Evolutionary conservation across 805 yeast genomes (phyloP).

Genomic region (Yarrowia sp.): DNA sequence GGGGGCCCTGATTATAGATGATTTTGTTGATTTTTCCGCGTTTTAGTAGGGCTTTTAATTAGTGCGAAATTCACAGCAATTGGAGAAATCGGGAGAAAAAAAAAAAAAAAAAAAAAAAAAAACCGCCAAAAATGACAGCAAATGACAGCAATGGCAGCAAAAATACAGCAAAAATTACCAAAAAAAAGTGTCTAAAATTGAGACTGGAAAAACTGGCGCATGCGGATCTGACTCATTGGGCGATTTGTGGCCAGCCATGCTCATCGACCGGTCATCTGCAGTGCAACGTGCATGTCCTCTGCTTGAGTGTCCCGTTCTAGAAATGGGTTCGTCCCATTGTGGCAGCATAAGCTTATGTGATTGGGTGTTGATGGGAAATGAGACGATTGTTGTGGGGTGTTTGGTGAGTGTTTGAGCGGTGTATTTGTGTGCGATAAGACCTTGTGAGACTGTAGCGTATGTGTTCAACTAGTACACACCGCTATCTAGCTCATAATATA

Average conservation of each 20-base stretch:
- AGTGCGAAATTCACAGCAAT: no score
- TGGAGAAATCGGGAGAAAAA: no score
- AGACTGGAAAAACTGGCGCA: no score
- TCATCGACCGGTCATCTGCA: neutral
- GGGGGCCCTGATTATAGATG: neutral
- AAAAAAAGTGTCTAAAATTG: no score
- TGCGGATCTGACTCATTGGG: neutral
- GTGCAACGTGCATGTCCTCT: neutral
- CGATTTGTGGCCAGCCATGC: neutral
- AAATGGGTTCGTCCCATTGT: slow-evolving; percentile 22
- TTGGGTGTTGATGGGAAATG: neutral
- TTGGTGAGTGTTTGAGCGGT: neutral
- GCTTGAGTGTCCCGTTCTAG: slow-evolving; percentile 17
- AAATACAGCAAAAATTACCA: no score
- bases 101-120: no score
- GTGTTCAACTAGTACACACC: no score
- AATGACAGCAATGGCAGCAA: no score
- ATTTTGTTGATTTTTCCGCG: neutral
- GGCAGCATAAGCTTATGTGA: slow-evolving; percentile 16
- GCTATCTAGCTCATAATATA: no score
- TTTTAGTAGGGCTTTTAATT: no score
- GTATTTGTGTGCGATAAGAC: neutral
- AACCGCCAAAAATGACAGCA: no score
- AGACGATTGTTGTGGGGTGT: neutral
- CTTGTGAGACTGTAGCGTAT: no score